Evolutionary conservation across 1,284 basidiomycete genomes (phyloP), one percentile per base, ranked within the genome.

Genomic region (Pseudozyma sp.): DNA sequence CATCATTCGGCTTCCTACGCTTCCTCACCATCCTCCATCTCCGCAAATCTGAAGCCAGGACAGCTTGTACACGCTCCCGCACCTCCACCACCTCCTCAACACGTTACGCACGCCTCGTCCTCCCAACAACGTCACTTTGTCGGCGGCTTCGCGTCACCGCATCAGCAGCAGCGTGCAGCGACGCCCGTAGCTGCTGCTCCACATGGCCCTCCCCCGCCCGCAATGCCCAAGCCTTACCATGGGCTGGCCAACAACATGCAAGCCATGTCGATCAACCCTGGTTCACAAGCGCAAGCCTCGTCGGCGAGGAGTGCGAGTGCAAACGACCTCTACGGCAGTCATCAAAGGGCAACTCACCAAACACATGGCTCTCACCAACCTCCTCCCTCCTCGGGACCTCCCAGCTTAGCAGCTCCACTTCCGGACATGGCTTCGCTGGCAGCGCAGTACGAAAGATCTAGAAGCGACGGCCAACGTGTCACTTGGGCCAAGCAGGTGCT

Each of bases 401-500:
- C 72, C 3, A 54, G 57, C 31, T 64, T 83, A 37, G 68, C 71
- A 16, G 62, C 74, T 17, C 76, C 82, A 2, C 42, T 84, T 8
- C 78, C 82, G 17, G 82, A 84, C 47, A 54, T 78, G 40, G 50
- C 57, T 3, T 54, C 80, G 6, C 65, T 85, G n/a, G 66, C 55
- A 0, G 30, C 51, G 13, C 65, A 69, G 35, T 68, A 78, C 0
- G 75, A 84, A 16, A 53, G 56, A 7, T 77, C 79, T 2, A 55
- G 87, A 65, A 89, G 90, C 77, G 89, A 90, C 0, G 80, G 86
- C 0, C 86, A 89, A 50, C 89, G 89, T 72, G 84, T 94, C 16
- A 86, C 87, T 17, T 96, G 94, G 94, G 88, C 89, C 6, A 88
- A 90, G 46, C 92, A 94, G 70, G 90, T 94, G 54, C 85, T 94